Evolutionary conservation across 768 basidiomycete species (phyloP).

Genomic region (Cytidiella melzeri): DNA sequence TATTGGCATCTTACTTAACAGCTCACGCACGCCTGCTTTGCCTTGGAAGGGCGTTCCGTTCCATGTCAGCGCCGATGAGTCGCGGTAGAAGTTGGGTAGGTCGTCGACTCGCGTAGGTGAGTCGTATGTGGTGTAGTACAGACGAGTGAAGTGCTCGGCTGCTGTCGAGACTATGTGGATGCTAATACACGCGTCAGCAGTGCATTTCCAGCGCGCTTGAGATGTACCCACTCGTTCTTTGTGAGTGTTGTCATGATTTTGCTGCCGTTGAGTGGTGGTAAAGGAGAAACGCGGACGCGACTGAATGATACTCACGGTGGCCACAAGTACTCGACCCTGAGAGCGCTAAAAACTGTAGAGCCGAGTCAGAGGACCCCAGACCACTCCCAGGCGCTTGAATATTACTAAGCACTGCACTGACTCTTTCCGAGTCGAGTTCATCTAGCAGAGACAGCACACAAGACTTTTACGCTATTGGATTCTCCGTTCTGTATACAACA

Average conservation of each 20-base stretch:
- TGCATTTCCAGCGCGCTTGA: background rate
- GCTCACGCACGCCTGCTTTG: conserved; percentile 55
- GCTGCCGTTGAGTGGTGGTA: background rate
- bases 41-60: conserved; percentile 81
- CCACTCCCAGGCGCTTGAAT: too few relatives aligned
- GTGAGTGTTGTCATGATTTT: conserved; percentile 27
- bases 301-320: background rate
- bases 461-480: too few relatives aligned
- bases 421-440: too few relatives aligned
- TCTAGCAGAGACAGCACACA: too few relatives aligned
- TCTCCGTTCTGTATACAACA: too few relatives aligned
- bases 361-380: background rate
- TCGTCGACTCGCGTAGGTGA: conserved; percentile 70
- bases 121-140: conserved; percentile 82
- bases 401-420: too few relatives aligned
- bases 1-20: conserved; percentile 66
- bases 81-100: conserved; percentile 76
- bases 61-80: conserved; percentile 74
- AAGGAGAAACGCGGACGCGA: background rate
- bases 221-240: conserved; percentile 26
- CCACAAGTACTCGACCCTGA: background rate
- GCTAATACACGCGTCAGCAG: conserved; percentile 31
- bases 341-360: background rate
- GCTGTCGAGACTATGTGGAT: conserved; percentile 83
- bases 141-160: conserved; percentile 75